Base-by-base conservation (phyloP, 2,329 filamentous ascomycete species). In the Fusarium oxysporum region DNA sequence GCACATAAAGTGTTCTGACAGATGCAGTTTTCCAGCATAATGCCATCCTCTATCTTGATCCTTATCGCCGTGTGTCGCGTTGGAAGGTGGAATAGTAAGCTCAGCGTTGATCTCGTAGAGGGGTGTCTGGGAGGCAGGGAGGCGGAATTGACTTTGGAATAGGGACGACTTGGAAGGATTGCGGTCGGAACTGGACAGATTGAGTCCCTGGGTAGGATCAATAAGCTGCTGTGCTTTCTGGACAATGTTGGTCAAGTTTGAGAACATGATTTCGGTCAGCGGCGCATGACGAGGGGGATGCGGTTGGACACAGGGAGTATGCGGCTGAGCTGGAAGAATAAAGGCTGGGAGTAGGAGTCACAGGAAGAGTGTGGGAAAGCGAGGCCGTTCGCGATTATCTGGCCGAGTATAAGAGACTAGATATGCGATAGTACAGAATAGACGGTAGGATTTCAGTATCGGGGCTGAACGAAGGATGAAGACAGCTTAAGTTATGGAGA, bases 51-150 rank as follows among this genome's bases (percentile, higher is more conserved):
- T 88, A 65, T 91, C 91, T 62, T 89, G 89, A 72, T 92, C 89
- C 81, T 91, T 91, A 76, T 94, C 93, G 68, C 92, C 91, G 54
- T 92, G 89, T 68, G 88, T 91, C 76, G 86, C 88, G 82, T 92
- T 93, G 72, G 90, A 90, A 70, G 90, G 91, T 62, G 92, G 92
- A 66, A 99, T 93, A 63, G 95, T 97, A 68, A 99, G 90, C 86
- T 99, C 96, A 79, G 96, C 95, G 69, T 93, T 95, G 84, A 99
- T 98, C 86, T 99, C 96, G 84, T 97, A 95, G 65, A 98, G 89
- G 62, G 96, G 96, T 71, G 93, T 95, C 84, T 99, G 96, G 43
- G 94, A 92, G 79, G 94, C 91, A 50, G 96, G 96, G 38, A 99
- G 92, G 75, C 96, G 94, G 86, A 99, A 99, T 84, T 99, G 96